Evolutionary conservation across 108 stramenopile genomes (phyloP), one percentile per base, ranked within the genome.

Genomic region (Stephanodiscus triporus): DNA sequence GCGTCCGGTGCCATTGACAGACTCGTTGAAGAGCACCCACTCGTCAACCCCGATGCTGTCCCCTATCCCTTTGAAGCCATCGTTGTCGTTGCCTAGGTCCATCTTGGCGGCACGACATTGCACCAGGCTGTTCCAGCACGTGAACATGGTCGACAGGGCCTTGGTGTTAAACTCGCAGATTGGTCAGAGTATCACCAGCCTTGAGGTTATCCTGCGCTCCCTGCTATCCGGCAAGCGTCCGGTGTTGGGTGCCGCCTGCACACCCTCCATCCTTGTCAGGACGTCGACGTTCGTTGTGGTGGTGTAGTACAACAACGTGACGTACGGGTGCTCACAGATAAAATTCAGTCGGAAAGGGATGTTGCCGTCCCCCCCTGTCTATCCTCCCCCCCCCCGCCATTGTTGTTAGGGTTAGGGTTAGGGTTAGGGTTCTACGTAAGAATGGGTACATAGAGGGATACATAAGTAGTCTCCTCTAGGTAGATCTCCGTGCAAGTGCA

Each of bases 111-210:
- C 85, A 49, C 76, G 69, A 63, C 85, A 86, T 0, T 82, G 85
- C 9, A 73, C 70, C 17, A 86, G 57, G 38, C 76, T 70, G 29
- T 86, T 83, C 85, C 85, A 86, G 57, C 78, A 78, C 14, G 74
- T 74, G 56, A 86, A 86, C 8, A 82, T 83, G 11, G 67, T 73
- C 4, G 82, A 82, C 14, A 86, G 62, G 0, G 68, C 66, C 13
- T 72, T 75, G 11, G 85, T 78, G 70, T 86, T 82, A 56, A 83
- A 86, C 30, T 76, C 82, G 68, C 82, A 86, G 56, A 86, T 83
- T 11, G 85, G 85, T 24, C 85, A 64, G 6, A 86, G 62, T 0
- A 86, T 64, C 8, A 82, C 85, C 43, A 86, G 64, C n/a, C n/a
- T n/a, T n/a, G n/a, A 78, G 56, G 6, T 78, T 67, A 74, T 77